phyloP scores from a whole-genome alignment of 2,329 filamentous ascomycete species.

The Colletotrichum sp. region DNA sequence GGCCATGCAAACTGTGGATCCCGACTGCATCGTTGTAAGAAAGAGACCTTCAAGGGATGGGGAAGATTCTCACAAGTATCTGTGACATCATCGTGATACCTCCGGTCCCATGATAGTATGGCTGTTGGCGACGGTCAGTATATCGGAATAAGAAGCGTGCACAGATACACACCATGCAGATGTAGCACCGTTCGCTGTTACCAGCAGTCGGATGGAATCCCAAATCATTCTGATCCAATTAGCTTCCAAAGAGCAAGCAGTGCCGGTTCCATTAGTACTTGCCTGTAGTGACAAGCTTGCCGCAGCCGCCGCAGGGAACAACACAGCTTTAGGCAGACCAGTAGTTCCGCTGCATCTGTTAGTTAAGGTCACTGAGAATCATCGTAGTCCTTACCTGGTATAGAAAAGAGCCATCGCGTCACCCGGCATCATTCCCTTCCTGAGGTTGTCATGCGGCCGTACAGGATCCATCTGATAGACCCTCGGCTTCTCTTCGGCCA shows the following conservation, averaged over 20 bases:
- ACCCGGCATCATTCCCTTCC: slow-evolving; percentile 52
- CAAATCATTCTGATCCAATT: background rate
- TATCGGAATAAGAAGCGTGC: accelerated
- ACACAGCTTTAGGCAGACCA: slow-evolving; percentile 74
- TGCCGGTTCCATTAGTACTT: accelerated
- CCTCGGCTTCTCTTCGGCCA: slow-evolving; percentile 42
- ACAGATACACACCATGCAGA: background rate
- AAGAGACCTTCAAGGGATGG: slow-evolving; percentile 27
- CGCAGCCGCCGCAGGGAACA: slow-evolving; percentile 56
- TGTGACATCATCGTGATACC: slow-evolving; percentile 62
- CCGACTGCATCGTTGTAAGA: slow-evolving; percentile 22
- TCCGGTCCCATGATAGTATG: slow-evolving; percentile 76
- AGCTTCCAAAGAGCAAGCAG: background rate
- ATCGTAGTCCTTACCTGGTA: slow-evolving; percentile 44
- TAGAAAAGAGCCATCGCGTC: slow-evolving; percentile 72
- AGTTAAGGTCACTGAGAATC: background rate
- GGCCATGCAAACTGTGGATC: slow-evolving; percentile 65
- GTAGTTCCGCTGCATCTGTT: slow-evolving; percentile 66
- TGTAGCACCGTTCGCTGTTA: background rate
- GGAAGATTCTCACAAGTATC: slow-evolving; percentile 52
- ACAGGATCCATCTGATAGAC: slow-evolving; percentile 50
- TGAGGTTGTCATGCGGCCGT: slow-evolving; percentile 60
- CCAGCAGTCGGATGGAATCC: background rate
- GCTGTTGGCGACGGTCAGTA: slow-evolving; percentile 26
- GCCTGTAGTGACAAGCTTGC: slow-evolving; percentile 26